Conservation (phyloP, 148 eudicot species). For the Hydrangea macrophylla region DNA sequence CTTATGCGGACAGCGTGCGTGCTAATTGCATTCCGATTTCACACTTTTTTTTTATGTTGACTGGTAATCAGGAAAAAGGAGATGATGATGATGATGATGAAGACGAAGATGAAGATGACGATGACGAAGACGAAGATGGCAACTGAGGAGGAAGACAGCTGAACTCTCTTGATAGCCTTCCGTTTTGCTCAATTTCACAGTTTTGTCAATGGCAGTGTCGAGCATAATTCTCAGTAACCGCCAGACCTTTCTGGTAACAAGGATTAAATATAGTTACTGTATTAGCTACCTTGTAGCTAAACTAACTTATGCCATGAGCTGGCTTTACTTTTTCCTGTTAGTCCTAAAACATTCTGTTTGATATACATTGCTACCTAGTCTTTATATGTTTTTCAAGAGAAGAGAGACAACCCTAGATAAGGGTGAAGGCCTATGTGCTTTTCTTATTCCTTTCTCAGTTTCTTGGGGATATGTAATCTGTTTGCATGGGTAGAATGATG, state of each 20-base stretch:
- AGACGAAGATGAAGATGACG: slow-evolving; percentile 38
- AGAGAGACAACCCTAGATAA: background rate
- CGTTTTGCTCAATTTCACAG: background rate
- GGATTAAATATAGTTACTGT: background rate
- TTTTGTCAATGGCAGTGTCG: background rate
- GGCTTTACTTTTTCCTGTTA: background rate
- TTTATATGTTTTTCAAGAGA: background rate
- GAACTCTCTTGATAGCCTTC: background rate
- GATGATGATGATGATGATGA: slow-evolving; percentile 33
- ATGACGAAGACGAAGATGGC: slow-evolving; percentile 30
- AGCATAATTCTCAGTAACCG: background rate
- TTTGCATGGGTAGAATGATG: no score
- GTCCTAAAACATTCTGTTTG: background rate
- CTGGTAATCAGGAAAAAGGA: slow-evolving; percentile 34
- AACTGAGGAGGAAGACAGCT: background rate
- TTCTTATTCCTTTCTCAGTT: background rate
- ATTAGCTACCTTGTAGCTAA: background rate
- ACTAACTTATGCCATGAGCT: no score
- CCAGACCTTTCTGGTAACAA: background rate
- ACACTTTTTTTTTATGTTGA: background rate
- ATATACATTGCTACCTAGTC: background rate
- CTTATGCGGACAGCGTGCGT: no score
- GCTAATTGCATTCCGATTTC: background rate
- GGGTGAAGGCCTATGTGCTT: background rate
- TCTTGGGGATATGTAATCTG: no score